A percentile compares a stretch with the other conserved stretches of the same genome.
Evolutionary conservation across 441 rosid species (phyloP).

Genomic region (Hura crepitans): DNA sequence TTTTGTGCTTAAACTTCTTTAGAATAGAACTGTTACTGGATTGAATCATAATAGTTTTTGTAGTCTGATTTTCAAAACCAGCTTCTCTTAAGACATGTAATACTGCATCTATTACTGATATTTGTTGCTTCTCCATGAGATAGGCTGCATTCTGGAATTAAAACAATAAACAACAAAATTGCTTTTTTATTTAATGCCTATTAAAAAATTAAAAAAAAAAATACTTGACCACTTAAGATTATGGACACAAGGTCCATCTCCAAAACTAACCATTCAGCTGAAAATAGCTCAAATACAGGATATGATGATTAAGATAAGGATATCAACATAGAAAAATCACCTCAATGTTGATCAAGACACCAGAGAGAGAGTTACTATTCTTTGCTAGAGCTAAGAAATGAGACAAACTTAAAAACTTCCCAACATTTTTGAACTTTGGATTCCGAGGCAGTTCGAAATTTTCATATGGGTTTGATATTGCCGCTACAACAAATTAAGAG

Average conservation of each 20-base stretch:
- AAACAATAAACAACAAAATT: background rate
- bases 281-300: background rate
- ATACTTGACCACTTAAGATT: background rate
- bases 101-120: slow-evolving; percentile 42
- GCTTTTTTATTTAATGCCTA: background rate
- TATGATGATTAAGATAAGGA: background rate
- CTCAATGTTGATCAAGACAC: slow-evolving; percentile 64
- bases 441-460: slow-evolving; percentile 34
- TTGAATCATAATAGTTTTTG: slow-evolving; percentile 57
- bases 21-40: slow-evolving; percentile 64
- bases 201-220: background rate
- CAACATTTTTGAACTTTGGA: slow-evolving; percentile 44
- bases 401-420: slow-evolving; percentile 44
- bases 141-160: slow-evolving; percentile 58
- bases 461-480: slow-evolving; percentile 44
- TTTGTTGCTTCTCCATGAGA: slow-evolving; percentile 46
- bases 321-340: slow-evolving; percentile 30
- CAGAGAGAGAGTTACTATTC: slow-evolving; percentile 41
- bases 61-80: slow-evolving; percentile 45
- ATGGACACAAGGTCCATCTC: background rate
- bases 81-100: slow-evolving; percentile 40
- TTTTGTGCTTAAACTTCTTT: slow-evolving; percentile 42
- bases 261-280: background rate
- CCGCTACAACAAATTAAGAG: slow-evolving; percentile 38
- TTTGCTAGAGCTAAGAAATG: slow-evolving; percentile 59